These are phyloP conservation scores for Fragilariopsis cylindrus DNA, from an alignment of 108 stramenopile genomes.

Conservation along the genomic window DNA sequence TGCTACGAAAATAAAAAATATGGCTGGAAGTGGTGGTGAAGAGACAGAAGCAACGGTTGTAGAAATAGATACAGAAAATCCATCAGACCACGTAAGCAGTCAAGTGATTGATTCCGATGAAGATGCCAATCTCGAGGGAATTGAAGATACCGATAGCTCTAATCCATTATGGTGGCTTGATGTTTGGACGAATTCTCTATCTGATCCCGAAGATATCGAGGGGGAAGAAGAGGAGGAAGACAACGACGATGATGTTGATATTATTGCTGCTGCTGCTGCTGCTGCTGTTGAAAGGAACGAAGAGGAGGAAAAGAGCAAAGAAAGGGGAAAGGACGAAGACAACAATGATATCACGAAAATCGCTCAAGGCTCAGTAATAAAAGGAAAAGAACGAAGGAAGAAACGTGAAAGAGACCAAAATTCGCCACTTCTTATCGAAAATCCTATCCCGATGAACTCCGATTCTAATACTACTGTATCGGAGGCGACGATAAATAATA, in stretches of 20 bases:
- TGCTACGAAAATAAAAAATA: not conserved
- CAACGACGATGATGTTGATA: not conserved
- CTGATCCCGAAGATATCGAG: constrained; percentile 11
- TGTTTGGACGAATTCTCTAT: constrained; percentile 28
- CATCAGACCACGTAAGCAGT: not conserved
- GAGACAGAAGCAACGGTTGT: not conserved
- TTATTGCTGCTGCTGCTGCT: not conserved
- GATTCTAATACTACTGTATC: no score
- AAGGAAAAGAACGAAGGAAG: no score
- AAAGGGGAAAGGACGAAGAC: constrained; percentile 6
- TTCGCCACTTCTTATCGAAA: no score
- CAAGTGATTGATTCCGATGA: not conserved
- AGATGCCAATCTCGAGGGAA: not conserved
- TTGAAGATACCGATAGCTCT: not conserved
- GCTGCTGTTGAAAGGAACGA: not conserved
- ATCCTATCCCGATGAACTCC: no score
- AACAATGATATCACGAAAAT: not conserved
- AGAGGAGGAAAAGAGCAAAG: not conserved
- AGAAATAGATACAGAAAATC: not conserved
- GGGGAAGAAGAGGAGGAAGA: constrained; percentile 9
- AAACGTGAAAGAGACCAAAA: no score
- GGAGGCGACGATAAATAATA: not conserved
- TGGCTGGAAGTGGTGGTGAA: not conserved
- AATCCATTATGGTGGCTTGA: constrained; percentile 31
- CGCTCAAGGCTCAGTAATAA: no score